Evolutionary conservation across 169 alveolate species (phyloP).

Genomic region (Plasmodium reichenowi): DNA sequence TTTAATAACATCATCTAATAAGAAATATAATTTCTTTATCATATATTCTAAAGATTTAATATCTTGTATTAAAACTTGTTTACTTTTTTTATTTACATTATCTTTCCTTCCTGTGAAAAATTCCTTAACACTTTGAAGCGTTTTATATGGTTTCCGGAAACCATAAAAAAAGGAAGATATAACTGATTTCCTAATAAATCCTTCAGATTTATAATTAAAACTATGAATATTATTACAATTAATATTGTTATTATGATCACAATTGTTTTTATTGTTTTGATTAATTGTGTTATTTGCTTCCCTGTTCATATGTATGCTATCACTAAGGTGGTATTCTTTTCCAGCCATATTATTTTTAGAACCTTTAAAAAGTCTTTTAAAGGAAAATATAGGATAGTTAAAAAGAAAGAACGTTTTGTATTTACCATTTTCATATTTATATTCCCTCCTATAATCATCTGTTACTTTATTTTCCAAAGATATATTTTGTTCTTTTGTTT

Average conservation of each 20-base stretch:
- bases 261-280: not conserved
- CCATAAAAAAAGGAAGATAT: constrained; percentile 18
- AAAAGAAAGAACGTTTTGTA: constrained; percentile 1
- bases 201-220: no score
- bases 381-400: constrained; percentile 12
- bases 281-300: no score
- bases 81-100: constrained; percentile 32
- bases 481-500: constrained; percentile 7
- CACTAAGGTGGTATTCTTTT: no score
- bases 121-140: constrained; percentile 59
- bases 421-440: not conserved
- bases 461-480: not conserved
- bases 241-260: not conserved
- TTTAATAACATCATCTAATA: constrained; percentile 56
- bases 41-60: constrained; percentile 63
- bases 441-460: not conserved
- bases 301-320: no score
- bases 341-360: no score
- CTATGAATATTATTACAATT: not conserved
- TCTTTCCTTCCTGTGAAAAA: constrained; percentile 28
- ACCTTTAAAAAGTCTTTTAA: constrained; percentile 3
- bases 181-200: no score
- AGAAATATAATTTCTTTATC: constrained; percentile 50
- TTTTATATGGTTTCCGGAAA: constrained; percentile 34
- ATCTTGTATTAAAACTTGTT: constrained; percentile 45